A percentile compares a stretch with the other conserved stretches of the same genome.
Conservation (phyloP, 495 filamentous ascomycete species). For the Podospora pseudopauciseta region DNA sequence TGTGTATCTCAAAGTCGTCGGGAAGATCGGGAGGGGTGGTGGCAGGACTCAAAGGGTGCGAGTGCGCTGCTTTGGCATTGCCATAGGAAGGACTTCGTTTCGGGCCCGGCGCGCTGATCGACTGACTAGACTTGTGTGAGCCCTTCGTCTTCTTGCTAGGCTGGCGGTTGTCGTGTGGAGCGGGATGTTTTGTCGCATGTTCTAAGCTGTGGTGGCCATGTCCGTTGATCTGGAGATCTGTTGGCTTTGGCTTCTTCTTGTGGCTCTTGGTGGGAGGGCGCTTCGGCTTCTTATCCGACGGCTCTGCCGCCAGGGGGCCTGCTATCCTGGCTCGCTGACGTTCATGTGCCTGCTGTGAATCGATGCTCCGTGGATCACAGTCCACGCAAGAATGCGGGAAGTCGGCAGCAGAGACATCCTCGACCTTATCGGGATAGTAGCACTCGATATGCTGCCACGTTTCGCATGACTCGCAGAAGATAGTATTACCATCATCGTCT, state of each 20-base stretch:
- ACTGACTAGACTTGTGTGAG: constrained; percentile 67
- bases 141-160: constrained; percentile 71
- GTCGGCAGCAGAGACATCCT: constrained; percentile 65
- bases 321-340: constrained; percentile 44
- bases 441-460: constrained; percentile 98
- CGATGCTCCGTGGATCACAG: constrained; percentile 71
- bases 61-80: constrained; percentile 37
- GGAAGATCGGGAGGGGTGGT: constrained; percentile 55
- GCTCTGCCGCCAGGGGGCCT: constrained; percentile 54
- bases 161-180: constrained; percentile 34
- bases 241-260: constrained; percentile 66
- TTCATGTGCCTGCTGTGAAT: constrained; percentile 67
- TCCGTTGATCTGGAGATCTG: constrained; percentile 51
- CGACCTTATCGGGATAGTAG: constrained; percentile 71
- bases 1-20: constrained; percentile 53
- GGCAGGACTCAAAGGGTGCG: constrained; percentile 52
- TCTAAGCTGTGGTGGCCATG: constrained; percentile 29
- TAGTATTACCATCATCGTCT: constrained; percentile 96
- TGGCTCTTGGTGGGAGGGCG: constrained; percentile 65
- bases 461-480: constrained; percentile 91
- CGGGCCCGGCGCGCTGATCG: constrained; percentile 56
- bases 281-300: constrained; percentile 61
- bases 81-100: constrained; percentile 54
- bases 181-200: constrained; percentile 33
- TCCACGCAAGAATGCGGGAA: constrained; percentile 79